Percentiles rank a stretch among this genome's conserved stretches.
Conservation (phyloP, 441 rosid species). For the Croton setiger region DNA sequence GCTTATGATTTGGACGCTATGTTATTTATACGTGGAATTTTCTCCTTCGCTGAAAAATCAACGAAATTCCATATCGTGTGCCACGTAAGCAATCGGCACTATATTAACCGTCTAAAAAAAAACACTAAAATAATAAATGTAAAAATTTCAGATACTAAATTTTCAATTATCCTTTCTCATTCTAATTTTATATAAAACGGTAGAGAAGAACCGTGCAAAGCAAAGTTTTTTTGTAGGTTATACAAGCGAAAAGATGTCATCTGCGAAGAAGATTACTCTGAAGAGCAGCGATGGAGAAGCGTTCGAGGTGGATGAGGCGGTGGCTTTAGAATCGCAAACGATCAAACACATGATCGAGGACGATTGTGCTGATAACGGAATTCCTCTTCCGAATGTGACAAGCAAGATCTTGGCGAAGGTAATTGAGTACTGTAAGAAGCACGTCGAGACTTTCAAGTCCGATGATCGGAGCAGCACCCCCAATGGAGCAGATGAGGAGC, state of each 20-base stretch:
- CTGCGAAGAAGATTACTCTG: constrained; percentile 26
- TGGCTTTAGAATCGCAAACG: constrained; percentile 46
- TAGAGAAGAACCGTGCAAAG: too few relatives aligned
- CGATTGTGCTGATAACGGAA: constrained; percentile 42
- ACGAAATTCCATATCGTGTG: too few relatives aligned
- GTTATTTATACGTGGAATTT: too few relatives aligned
- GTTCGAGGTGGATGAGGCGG: constrained; percentile 50
- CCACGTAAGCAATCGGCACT: too few relatives aligned
- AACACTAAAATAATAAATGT: too few relatives aligned
- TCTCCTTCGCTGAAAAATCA: too few relatives aligned
- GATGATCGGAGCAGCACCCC: constrained; percentile 12
- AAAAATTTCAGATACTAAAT: too few relatives aligned
- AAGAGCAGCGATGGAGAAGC: constrained; percentile 43
- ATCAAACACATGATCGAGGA: constrained; percentile 57
- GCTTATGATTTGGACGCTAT: too few relatives aligned
- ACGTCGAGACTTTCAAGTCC: constrained; percentile 31
- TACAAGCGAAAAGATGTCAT: constrained; percentile 20
- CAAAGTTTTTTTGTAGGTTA: too few relatives aligned
- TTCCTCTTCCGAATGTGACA: constrained; percentile 44
- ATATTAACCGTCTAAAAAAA: too few relatives aligned
- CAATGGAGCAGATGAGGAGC: constrained; percentile 30
- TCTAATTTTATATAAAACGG: too few relatives aligned
- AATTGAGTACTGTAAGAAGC: constrained; percentile 53
- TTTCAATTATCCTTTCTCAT: too few relatives aligned
- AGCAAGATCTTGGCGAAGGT: constrained; percentile 45